These are phyloP conservation scores for Colletotrichum sp. DNA, from an alignment of 2,329 filamentous ascomycete genomes.

Conservation along the genomic window DNA sequence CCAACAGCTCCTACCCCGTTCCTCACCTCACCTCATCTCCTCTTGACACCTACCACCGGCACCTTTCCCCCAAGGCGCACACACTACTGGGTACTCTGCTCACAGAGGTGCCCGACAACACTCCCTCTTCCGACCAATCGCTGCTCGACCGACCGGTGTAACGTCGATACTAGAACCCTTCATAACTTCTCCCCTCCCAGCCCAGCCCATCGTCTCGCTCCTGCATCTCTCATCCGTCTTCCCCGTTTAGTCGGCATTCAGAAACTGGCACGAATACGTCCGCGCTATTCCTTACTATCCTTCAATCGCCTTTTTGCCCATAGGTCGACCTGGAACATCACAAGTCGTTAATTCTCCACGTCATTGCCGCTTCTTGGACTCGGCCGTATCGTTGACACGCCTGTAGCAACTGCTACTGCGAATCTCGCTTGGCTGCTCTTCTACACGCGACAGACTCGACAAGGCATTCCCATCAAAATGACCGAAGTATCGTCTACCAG, in stretches of 20 bases:
- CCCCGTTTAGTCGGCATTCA: background rate
- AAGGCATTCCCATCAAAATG: constrained; percentile 54
- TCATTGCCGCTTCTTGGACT: background rate
- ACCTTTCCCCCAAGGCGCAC: background rate
- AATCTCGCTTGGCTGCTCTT: background rate
- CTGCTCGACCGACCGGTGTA: background rate
- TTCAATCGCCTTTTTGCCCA: background rate
- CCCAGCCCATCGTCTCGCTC: background rate
- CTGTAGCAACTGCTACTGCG: background rate
- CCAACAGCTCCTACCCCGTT: background rate
- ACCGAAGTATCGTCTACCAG: constrained; percentile 92
- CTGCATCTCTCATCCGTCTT: background rate
- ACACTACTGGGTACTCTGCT: background rate
- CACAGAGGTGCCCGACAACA: background rate
- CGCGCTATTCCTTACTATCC: background rate
- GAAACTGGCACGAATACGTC: background rate
- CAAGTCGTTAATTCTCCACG: background rate
- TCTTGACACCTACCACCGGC: background rate
- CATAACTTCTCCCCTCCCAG: background rate
- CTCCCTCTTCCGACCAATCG: background rate
- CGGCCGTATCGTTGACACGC: background rate
- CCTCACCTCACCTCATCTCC: background rate
- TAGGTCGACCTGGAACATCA: background rate
- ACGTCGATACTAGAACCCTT: background rate
- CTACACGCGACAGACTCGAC: background rate